Base-by-base conservation (phyloP, 1,284 basidiomycete genomes). In the Kalmanozyma brasiliensis region DNA sequence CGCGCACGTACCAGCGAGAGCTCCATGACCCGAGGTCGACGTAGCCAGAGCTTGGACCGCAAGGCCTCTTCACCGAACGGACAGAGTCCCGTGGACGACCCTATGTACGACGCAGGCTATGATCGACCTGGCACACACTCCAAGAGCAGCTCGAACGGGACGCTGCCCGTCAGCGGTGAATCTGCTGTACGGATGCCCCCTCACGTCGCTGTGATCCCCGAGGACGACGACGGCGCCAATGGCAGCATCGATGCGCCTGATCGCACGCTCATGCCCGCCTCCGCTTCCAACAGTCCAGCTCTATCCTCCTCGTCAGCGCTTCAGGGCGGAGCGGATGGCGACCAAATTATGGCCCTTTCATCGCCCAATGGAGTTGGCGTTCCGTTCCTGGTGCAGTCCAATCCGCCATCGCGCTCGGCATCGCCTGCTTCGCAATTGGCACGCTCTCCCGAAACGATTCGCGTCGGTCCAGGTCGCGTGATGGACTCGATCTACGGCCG, bases 371-470 rank as follows among this genome's bases (percentile, higher is more conserved):
- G 34, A 20, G 46, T 30, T 4, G 23, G 38, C 4, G 29, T 41
- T 2, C 51, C 62, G 4, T 49, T 47, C 19, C 20, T 49, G 20
- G 52, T 32, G 33, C 62, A 36, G 16, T 35, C 64, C 14, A 33
- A 26, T 10, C 51, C 47, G 8, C 44, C 33, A 19, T 45, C 59
- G n/a, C 55, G 65, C 3, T 58, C 65, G n/a, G 46, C 51, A 2
- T 68, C 65, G 20, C 65, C 65, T 10, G 55, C 60, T 5, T 68
- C 60, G 20, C 59, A 68, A 40, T 47, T 63, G 16, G 59, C 60
- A 16, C 53, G 65, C 13, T 68, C 65, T 9, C 65, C 65, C 34
- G 65, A 68, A 32, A 68, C 65, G n/a, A 68, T 68, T 19, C 58
- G 65, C 1, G 22, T 61, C 26, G 59, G 65, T 5, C 36, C 53